Percentiles rank a stretch among this genome's conserved stretches.
Conservation (phyloP, 768 basidiomycete species). For the Lactarius evosmus region DNA sequence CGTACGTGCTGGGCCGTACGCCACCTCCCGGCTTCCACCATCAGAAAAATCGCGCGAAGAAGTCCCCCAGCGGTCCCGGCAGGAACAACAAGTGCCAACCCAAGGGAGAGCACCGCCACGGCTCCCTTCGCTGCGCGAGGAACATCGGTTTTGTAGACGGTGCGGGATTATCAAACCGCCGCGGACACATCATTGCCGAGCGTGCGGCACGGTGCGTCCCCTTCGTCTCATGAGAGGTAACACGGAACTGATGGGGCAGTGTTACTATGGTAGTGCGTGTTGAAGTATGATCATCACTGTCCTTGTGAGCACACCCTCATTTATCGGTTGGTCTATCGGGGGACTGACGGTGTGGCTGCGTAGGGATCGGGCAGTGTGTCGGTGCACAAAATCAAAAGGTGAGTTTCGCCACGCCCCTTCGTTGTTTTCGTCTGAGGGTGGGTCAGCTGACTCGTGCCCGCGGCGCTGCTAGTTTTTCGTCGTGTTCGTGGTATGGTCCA, state of each 20-base stretch:
- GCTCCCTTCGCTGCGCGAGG: conserved; percentile 53
- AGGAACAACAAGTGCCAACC: not conserved
- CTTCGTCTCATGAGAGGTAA: conserved; percentile 8
- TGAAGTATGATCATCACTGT: conserved; percentile 88
- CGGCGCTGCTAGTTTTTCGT: conserved; percentile 64
- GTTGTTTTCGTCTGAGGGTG: not conserved
- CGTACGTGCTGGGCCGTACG: not conserved
- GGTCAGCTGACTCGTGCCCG: not conserved
- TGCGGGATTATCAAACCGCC: conserved; percentile 71
- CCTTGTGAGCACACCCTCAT: conserved; percentile 54
- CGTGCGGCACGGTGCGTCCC: conserved; percentile 71
- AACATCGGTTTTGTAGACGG: conserved; percentile 60
- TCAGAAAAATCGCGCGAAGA: conserved; percentile 2
- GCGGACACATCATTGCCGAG: conserved; percentile 75
- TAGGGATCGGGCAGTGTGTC: conserved; percentile 93
- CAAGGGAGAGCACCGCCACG: conserved; percentile 35
- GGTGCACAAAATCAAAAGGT: conserved; percentile 91
- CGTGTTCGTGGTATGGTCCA: conserved; percentile 67
- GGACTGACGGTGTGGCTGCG: conserved; percentile 16
- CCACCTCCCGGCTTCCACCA: not conserved
- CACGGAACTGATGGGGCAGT: not conserved
- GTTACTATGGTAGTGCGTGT: conserved; percentile 54
- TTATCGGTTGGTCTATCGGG: not conserved
- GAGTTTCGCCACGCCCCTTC: conserved; percentile 20
- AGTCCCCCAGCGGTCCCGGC: not conserved